Evolutionary conservation across 31 red algal species (phyloP), one percentile per base, ranked within the genome.

Genomic region (Odonthalia washingtoniensis): DNA sequence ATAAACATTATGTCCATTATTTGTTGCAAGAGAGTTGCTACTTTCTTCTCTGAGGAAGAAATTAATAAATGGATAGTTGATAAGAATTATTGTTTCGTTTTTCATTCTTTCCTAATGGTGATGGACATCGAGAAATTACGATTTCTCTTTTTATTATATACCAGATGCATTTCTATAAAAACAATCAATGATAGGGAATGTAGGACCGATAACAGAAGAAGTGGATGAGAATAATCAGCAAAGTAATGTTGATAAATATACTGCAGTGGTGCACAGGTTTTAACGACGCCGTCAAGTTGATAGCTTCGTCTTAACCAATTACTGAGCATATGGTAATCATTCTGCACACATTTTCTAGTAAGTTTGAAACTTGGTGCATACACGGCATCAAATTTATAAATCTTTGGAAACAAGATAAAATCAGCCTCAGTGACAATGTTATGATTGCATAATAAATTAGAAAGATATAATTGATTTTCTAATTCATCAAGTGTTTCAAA

Each of bases 401-500:
- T 69, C 5, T 94, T 99, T 4, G 97, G 91, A 77, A 99, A 99
- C 33, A 99, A 74, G 32, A 90, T 82, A 31, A 96, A 53, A 52
- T 99, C 97, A 2, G 94, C 94, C 52, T 94, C 89, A 38, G 87
- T 95, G 52, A 91, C 79, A 72, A 80, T 66, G 52, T 64, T 69
- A 34, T 53, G 65, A 44, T 78, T 89, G 86, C 83, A 90, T 26
- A 99, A 84, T 35, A 87, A 94, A 2, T 86, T 66, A 34, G 74
- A 57, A 6, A 16, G 36, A 31, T 76, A 16, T 18, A 98, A 74
- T 5, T 75, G 88, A 6, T 40, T 49, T 53, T 99, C 97, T 1
- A 96, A 42, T 2, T 76, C 31, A 75, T 95, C 87, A 17, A 99
- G 82, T 5, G 89, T 85, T 21, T 63, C 38, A 72, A 96, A 92